These are phyloP conservation scores for Penicillium pancosmium DNA, from an alignment of 495 filamentous ascomycete genomes.

Conservation along the genomic window DNA sequence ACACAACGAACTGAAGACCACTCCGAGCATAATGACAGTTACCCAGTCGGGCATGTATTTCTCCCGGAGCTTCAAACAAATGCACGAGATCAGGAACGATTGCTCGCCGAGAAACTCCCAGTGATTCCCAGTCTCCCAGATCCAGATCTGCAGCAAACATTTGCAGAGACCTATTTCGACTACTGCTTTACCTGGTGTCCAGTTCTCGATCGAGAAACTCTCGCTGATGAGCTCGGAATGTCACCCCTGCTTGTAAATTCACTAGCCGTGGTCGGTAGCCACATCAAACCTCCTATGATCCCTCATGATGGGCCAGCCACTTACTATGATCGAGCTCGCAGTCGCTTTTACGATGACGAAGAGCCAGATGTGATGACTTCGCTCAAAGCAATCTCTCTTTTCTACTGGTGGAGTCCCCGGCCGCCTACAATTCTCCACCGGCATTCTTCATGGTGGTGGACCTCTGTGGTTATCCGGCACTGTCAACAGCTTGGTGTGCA, in stretches of 20 bases:
- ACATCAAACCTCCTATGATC: conserved; percentile 37
- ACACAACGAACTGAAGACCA: conserved; percentile 18
- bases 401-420: conserved; percentile 44
- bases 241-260: conserved; percentile 41
- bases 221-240: conserved; percentile 26
- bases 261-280: conserved; percentile 34
- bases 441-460: conserved; percentile 46
- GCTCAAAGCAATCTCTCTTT: conserved; percentile 35
- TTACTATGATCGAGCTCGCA: conserved; percentile 35
- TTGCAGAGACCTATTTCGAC: conserved; percentile 38
- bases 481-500: conserved; percentile 41
- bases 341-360: conserved; percentile 37
- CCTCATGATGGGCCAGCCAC: conserved; percentile 35
- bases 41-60: conserved; percentile 21
- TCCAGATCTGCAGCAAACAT: conserved; percentile 37
- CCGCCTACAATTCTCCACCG: conserved; percentile 33
- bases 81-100: conserved; percentile 28
- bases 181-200: conserved; percentile 40
- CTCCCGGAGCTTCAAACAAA: conserved; percentile 26
- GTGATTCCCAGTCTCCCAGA: conserved; percentile 23
- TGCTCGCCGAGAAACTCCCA: conserved; percentile 19
- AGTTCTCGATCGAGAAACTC: conserved; percentile 31
- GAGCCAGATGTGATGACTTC: conserved; percentile 32
- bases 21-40: conserved; percentile 28
- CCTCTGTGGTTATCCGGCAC: conserved; percentile 38